A percentile compares a stretch with the other conserved stretches of the same genome.
Evolutionary conservation across 2,329 filamentous ascomycete species (phyloP).

Genomic region (Myriosclerotinia scirpicola): DNA sequence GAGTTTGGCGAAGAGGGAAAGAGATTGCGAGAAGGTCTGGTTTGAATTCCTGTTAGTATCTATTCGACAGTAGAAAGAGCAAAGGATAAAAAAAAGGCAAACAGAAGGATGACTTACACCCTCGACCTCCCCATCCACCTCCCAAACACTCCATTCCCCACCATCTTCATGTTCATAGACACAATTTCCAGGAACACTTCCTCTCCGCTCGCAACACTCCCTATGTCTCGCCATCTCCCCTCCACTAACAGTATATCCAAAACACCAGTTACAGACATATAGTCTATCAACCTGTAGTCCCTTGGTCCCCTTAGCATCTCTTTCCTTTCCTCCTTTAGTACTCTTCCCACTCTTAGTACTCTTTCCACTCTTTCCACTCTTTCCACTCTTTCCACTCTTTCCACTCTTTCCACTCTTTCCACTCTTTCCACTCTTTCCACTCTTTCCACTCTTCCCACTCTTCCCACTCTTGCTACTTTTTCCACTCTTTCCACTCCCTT

Average conservation of each 20-base stretch:
- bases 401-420: constrained; percentile 15
- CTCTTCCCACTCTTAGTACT: constrained; percentile 1
- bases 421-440: background rate
- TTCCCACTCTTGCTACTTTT: background rate
- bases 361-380: constrained; percentile 11
- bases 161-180: constrained; percentile 62
- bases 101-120: constrained; percentile 51
- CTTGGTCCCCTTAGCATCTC: constrained; percentile 9
- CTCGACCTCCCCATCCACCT: constrained; percentile 86
- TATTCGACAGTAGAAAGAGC: background rate
- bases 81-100: background rate
- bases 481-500: constrained; percentile 14
- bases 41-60: background rate
- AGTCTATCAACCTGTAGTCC: constrained; percentile 59
- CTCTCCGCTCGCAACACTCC: constrained; percentile 53
- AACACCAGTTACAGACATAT: constrained; percentile 90
- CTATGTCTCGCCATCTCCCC: constrained; percentile 60
- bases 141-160: constrained; percentile 77
- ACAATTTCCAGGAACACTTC: constrained; percentile 62
- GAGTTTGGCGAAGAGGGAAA: constrained; percentile 93
- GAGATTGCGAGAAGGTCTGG: constrained; percentile 86
- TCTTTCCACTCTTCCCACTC: constrained; percentile 12
- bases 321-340: constrained; percentile 2
- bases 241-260: constrained; percentile 77
- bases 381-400: background rate